Evolutionary conservation across 2,329 filamentous ascomycete genomes (phyloP).

Genomic region (Colletotrichum sp.): DNA sequence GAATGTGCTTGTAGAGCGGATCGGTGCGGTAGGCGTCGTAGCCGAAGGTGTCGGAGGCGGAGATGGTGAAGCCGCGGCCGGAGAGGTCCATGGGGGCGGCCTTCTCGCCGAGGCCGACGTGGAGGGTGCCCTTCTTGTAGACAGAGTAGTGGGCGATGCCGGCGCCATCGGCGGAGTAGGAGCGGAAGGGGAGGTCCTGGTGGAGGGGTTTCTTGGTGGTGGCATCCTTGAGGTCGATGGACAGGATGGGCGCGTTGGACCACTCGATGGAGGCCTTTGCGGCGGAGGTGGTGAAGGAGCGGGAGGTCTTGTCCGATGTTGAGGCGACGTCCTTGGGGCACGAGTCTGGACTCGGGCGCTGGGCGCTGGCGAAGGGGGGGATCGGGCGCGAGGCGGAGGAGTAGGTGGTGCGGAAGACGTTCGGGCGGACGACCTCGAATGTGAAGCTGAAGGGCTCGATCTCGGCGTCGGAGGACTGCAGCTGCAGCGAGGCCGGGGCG

Average conservation of each 20-base stretch:
- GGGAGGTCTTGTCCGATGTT: conserved; percentile 32
- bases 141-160: conserved; percentile 70
- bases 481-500: not conserved
- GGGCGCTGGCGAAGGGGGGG: conserved; percentile 68
- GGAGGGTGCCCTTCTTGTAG: conserved; percentile 66
- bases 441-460: conserved; percentile 56
- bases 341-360: conserved; percentile 35
- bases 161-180: conserved; percentile 65
- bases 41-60: conserved; percentile 75
- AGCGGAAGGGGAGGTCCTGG: conserved; percentile 67
- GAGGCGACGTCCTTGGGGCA: conserved; percentile 23
- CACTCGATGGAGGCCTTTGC: conserved; percentile 61
- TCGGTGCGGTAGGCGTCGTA: conserved; percentile 76
- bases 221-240: conserved; percentile 57
- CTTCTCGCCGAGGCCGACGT: conserved; percentile 76
- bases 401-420: conserved; percentile 73
- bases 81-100: conserved; percentile 75
- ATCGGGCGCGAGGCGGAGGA: conserved; percentile 65
- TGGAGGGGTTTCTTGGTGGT: conserved; percentile 60
- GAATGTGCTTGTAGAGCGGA: conserved; percentile 78
- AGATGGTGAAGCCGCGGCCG: conserved; percentile 68
- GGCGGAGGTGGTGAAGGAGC: conserved; percentile 34
- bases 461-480: conserved; percentile 5
- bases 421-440: conserved; percentile 66
- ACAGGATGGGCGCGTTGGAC: conserved; percentile 54